These are phyloP conservation scores for Phycomyces nitens DNA, from an alignment of 192 early-diverging fungal genomes.

Conservation along the genomic window DNA sequence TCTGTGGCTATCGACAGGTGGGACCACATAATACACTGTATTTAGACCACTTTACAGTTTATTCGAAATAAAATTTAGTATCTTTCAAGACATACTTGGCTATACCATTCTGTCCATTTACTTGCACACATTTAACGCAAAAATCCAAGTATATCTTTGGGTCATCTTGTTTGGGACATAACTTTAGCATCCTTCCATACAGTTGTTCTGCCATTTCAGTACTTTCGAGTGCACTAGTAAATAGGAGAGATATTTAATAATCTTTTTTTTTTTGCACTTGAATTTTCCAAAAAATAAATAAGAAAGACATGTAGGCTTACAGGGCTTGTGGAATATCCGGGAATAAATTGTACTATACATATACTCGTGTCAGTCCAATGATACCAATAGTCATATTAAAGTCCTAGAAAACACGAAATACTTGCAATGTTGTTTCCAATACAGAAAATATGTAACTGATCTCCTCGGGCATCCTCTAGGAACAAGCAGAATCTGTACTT, in stretches of 20 bases:
- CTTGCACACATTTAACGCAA: background rate
- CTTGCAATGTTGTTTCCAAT: background rate
- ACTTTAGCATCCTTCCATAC: background rate
- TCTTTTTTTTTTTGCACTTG: background rate
- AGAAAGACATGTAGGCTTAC: background rate
- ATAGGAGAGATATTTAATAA: no score
- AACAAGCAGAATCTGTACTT: background rate
- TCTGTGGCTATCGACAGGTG: no score
- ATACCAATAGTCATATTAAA: no score
- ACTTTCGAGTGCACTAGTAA: background rate
- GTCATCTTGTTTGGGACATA: background rate
- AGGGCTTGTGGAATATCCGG: background rate
- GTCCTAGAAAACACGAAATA: background rate
- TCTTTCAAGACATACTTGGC: background rate
- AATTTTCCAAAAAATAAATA: background rate
- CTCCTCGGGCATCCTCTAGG: background rate
- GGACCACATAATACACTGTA: no score
- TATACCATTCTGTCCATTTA: background rate
- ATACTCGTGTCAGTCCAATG: no score
- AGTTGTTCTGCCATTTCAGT: background rate
- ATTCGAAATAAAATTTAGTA: background rate
- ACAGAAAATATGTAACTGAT: background rate
- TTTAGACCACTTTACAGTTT: no score
- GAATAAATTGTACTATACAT: background rate
- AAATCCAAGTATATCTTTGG: background rate